Evolutionary conservation across 768 basidiomycete genomes (phyloP), one percentile per base, ranked within the genome.

Genomic region (Russula dissimulans): DNA sequence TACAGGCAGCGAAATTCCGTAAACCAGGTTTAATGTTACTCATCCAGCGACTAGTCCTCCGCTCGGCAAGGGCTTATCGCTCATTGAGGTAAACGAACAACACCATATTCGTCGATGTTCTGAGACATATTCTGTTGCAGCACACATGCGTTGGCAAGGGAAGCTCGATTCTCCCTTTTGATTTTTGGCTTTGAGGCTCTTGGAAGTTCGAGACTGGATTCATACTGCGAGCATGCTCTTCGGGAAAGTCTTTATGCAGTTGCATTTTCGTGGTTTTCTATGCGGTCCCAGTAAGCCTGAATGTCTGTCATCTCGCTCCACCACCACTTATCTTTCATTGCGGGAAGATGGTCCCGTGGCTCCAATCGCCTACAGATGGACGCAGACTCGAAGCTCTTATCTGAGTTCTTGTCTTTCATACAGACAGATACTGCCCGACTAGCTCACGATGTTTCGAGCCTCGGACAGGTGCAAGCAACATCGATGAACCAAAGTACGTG

Each of bases 261-360:
- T 2, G 93, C 92, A 3, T 91, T 91, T 66, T 81, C 85, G 4
- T 98, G 95, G 97, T 99, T 98, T 73, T 76, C 87, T n/a, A 81
- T 87, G 50, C 81, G 88, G n/a, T 88, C 94, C 9, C 92, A 93
- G 95, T 97, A 71, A 72, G 91, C 67, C 9, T 14, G 39, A 15
- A 34, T 39, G 46, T 41, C 4, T 36, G 42, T 54, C 45, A n/a
- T 26, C 10, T 6, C 17, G 5, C 36, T 29, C 15, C 3, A 34
- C 26, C 22, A 8, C 10, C 10, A 46, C 3, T 6, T n/a, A 50
- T 34, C 46, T 18, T 61, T 52, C 17, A 48, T 11, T 31, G 11
- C 11, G 32, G 15, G 1, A 67, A 97, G 95, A 67, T 98, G 95
- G 95, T 87, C 95, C 4, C 97, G 86, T 70, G 97, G 95, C n/a